phyloP scores from a whole-genome alignment of 2,329 filamentous ascomycete genomes.

The Elsinoe australis region DNA sequence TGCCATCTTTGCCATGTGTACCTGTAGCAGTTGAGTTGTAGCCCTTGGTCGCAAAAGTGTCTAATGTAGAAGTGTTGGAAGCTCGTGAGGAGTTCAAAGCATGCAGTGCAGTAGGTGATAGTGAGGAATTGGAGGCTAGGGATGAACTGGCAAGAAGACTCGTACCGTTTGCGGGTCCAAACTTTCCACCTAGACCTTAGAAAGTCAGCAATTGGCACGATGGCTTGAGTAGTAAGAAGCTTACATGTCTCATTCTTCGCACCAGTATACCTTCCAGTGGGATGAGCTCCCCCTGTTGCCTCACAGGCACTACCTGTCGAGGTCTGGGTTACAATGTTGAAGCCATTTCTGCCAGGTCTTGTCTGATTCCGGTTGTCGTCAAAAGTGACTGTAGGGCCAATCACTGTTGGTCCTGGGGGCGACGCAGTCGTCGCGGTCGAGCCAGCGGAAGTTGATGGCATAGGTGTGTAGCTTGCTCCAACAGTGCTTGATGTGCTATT shows the following conservation, averaged over 20 bases:
- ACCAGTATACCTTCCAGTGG: neutral
- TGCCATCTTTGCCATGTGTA: neutral
- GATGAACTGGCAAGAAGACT: neutral
- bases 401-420: neutral
- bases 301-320: neutral
- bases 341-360: conserved; percentile 6
- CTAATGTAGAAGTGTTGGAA: neutral
- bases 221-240: neutral
- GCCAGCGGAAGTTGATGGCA: neutral
- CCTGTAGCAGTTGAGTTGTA: neutral
- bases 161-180: neutral
- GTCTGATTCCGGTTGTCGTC: neutral
- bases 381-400: too few species aligned
- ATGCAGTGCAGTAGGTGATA: neutral
- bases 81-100: neutral
- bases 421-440: neutral
- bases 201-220: neutral
- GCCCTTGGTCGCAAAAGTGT: neutral
- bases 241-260: conserved; percentile 9
- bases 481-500: neutral
- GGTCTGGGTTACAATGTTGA: conserved; percentile 1
- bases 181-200: conserved; percentile 11
- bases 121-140: neutral
- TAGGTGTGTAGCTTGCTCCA: neutral
- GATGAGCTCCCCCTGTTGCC: neutral